These are phyloP conservation scores for Closterium sp. DNA, from an alignment of 139 green algal genomes.

Conservation along the genomic window DNA sequence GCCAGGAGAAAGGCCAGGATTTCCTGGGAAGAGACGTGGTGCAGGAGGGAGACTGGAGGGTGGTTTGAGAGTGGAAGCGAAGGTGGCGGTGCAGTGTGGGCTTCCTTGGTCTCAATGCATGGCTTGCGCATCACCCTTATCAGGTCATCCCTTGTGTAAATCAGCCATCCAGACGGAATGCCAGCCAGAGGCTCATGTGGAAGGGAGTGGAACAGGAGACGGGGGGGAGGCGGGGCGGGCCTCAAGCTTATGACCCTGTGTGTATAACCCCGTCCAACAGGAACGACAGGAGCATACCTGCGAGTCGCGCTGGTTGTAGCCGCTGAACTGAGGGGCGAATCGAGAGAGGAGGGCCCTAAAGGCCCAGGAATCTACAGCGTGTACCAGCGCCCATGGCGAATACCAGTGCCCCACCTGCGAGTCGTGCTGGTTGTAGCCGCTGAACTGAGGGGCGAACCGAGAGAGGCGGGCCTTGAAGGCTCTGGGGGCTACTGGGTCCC, in stretches of 20 bases:
- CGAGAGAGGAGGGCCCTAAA: slow-evolving; percentile 82
- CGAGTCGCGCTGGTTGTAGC: slow-evolving; percentile 89
- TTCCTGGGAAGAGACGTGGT: too few relatives aligned
- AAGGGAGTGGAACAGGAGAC: too few relatives aligned
- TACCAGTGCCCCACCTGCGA: slow-evolving; percentile 63
- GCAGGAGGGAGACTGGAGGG: too few relatives aligned
- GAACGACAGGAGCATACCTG: slow-evolving; percentile 81
- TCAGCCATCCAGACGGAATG: too few relatives aligned
- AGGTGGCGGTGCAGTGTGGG: slow-evolving; percentile 19
- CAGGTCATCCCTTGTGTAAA: slow-evolving; percentile 95
- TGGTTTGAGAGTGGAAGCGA: too few relatives aligned
- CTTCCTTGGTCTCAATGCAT: slow-evolving; percentile 86
- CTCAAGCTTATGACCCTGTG: too few relatives aligned
- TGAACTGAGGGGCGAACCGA: slow-evolving; percentile 88
- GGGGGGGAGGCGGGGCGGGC: too few relatives aligned
- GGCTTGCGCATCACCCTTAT: slow-evolving; percentile 86
- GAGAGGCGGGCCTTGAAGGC: slow-evolving; percentile 81
- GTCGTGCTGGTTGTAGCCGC: slow-evolving; percentile 92
- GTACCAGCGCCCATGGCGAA: too few relatives aligned
- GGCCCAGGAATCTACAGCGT: slow-evolving; percentile 61
- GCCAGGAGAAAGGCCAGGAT: slow-evolving; percentile 77
- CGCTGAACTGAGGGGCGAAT: slow-evolving; percentile 89
- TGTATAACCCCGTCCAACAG: slow-evolving; percentile 93
- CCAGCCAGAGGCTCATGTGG: too few relatives aligned
- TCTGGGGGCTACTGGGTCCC: slow-evolving; percentile 57